Percentiles rank a stretch among this genome's conserved stretches.
These are phyloP conservation scores for Auriculariales sp. DNA, from an alignment of 768 basidiomycete genomes.

Conservation along the genomic window DNA sequence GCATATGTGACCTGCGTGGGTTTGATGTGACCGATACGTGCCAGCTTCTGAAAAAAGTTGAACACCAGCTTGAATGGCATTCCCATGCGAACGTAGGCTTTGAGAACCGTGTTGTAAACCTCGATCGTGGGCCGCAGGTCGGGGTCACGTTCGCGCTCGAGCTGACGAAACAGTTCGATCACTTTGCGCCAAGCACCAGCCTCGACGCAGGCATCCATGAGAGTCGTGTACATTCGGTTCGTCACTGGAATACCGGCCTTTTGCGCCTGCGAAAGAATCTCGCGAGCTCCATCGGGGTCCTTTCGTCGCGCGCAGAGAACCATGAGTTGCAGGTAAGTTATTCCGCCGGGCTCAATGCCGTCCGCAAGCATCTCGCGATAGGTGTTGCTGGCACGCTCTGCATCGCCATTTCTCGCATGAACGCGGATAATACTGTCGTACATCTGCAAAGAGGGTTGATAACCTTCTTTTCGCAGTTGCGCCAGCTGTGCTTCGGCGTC, in stretches of 20 bases:
- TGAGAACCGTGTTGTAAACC: conserved; percentile 65
- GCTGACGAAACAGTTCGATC: conserved; percentile 51
- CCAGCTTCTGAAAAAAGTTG: conserved; percentile 33
- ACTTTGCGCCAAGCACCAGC: conserved; percentile 68
- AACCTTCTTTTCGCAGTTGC: conserved; percentile 31
- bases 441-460: conserved; percentile 38
- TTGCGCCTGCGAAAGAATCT: conserved; percentile 49
- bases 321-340: conserved; percentile 55
- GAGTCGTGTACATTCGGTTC: conserved; percentile 43
- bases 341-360: conserved; percentile 29
- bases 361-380: conserved; percentile 47
- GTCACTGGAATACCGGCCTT: conserved; percentile 49
- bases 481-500: conserved; percentile 37
- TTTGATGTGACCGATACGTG: conserved; percentile 29
- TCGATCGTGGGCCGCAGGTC: conserved; percentile 35
- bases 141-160: conserved; percentile 23
- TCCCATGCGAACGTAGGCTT: conserved; percentile 70
- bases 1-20: conserved; percentile 57
- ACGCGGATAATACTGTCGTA: conserved; percentile 47
- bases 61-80: conserved; percentile 57
- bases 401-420: conserved; percentile 39
- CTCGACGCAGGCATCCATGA: conserved; percentile 77
- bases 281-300: conserved; percentile 52
- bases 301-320: conserved; percentile 44
- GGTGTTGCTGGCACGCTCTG: conserved; percentile 32